These are phyloP conservation scores for Peniophora sp. DNA, from an alignment of 1,284 basidiomycete species.

Conservation along the genomic window DNA sequence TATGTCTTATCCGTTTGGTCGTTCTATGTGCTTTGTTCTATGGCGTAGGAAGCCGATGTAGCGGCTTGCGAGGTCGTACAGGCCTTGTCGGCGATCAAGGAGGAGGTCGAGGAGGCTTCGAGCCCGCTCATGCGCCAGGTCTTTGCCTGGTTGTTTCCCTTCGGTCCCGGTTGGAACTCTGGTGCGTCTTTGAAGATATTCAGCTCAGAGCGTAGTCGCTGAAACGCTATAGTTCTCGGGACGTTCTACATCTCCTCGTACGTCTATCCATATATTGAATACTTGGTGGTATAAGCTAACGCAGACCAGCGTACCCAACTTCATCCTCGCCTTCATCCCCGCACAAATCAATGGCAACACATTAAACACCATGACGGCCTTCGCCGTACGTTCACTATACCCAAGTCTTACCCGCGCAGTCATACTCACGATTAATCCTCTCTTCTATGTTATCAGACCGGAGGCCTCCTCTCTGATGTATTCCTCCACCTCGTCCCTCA, in stretches of 20 bases:
- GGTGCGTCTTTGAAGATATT: no score
- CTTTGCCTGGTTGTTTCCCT: conserved; percentile 77
- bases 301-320: conserved; percentile 69
- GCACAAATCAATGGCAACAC: conserved; percentile 76
- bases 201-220: not conserved
- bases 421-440: not conserved
- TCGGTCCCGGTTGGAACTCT: conserved; percentile 82
- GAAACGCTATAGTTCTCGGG: conserved; percentile 51
- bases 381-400: conserved; percentile 50
- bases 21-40: not conserved
- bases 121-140: conserved; percentile 71
- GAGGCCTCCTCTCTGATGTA: conserved; percentile 83
- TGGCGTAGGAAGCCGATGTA: conserved; percentile 26
- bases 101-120: conserved; percentile 48
- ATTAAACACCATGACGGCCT: conserved; percentile 86
- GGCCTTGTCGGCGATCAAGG: conserved; percentile 51
- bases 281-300: conserved; percentile 3
- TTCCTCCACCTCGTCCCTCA: conserved; percentile 87
- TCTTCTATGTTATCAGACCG: no score
- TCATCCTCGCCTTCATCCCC: conserved; percentile 86
- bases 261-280: conserved; percentile 23
- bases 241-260: conserved; percentile 94
- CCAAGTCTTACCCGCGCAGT: not conserved
- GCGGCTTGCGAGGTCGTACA: conserved; percentile 38
- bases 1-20: conserved; percentile 12